These are phyloP conservation scores for Vaccinium vitisidaea DNA, from an alignment of 148 eudicot genomes.

Conservation along the genomic window DNA sequence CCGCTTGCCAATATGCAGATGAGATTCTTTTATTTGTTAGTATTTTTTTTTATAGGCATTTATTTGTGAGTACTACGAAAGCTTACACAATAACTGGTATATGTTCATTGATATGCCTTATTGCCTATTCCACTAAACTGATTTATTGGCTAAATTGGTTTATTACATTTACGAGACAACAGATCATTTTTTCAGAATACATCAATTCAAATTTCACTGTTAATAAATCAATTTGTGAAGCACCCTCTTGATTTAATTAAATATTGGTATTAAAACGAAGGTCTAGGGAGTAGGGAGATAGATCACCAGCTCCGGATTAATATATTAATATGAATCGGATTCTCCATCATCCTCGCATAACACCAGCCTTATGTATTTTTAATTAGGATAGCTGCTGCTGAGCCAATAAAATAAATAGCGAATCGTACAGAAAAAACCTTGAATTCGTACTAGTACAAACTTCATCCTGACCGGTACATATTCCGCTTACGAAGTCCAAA, in stretches of 20 bases:
- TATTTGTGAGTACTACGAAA: too few species aligned
- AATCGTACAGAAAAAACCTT: neutral
- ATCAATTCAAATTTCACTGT: too few species aligned
- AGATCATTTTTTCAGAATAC: too few species aligned
- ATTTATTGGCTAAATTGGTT: too few species aligned
- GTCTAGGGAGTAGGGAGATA: neutral
- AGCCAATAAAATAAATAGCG: neutral
- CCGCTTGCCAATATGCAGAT: neutral
- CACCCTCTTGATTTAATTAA: too few species aligned
- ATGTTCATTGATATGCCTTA: neutral
- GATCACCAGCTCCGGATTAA: neutral
- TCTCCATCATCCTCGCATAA: neutral
- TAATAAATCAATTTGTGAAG: too few species aligned
- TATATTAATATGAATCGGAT: neutral
- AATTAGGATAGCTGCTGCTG: neutral
- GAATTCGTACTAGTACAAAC: neutral
- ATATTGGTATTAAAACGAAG: neutral
- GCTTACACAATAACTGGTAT: neutral
- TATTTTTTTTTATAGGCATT: too few species aligned
- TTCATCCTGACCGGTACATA: neutral
- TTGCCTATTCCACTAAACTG: too few species aligned
- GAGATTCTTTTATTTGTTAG: too few species aligned
- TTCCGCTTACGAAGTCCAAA: neutral
- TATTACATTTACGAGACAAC: too few species aligned
- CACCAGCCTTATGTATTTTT: neutral